Evolutionary conservation across 805 yeast genomes (phyloP).

Genomic region (Candida sanyiensis): DNA sequence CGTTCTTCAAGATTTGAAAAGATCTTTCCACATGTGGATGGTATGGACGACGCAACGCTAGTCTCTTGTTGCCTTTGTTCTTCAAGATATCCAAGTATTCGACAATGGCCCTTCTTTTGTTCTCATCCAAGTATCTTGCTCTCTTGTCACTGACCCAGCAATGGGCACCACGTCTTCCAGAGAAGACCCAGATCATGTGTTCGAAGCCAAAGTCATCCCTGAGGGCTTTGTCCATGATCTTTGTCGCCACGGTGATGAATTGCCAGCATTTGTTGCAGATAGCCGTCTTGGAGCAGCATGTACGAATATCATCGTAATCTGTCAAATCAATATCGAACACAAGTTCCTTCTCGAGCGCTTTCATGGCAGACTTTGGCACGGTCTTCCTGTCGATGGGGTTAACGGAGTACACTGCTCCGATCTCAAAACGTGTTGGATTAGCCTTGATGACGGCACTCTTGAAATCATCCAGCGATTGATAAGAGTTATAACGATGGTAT

Average conservation of each 20-base stretch:
- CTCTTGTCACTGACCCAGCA: conserved; percentile 93
- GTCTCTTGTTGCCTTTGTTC: conserved; percentile 42
- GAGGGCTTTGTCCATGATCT: conserved; percentile 64
- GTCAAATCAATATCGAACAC: conserved; percentile 97
- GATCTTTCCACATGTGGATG: conserved; percentile 87
- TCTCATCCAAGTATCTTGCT: conserved; percentile 71
- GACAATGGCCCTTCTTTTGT: conserved; percentile 68
- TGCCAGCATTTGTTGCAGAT: conserved; percentile 93
- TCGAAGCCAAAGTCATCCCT: conserved; percentile 85
- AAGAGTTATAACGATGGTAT: conserved; percentile 86
- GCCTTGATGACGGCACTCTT: conserved; percentile 67
- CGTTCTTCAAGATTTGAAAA: conserved; percentile 54
- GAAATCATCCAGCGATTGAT: conserved; percentile 59
- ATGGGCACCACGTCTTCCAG: conserved; percentile 98
- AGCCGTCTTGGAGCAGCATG: conserved; percentile 82
- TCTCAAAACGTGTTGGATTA: conserved; percentile 86
- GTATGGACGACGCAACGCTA: conserved; percentile 66
- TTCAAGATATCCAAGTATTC: conserved; percentile 77
- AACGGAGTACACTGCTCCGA: conserved; percentile 86
- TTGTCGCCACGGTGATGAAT: conserved; percentile 79
- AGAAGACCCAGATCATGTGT: conserved; percentile 88
- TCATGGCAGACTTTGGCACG: conserved; percentile 69
- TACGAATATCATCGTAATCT: conserved; percentile 89
- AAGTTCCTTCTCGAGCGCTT: conserved; percentile 78
- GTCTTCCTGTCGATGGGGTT: conserved; percentile 84